Base-by-base conservation (phyloP, 2,329 filamentous ascomycete species). In the Alternaria tenuissima region DNA sequence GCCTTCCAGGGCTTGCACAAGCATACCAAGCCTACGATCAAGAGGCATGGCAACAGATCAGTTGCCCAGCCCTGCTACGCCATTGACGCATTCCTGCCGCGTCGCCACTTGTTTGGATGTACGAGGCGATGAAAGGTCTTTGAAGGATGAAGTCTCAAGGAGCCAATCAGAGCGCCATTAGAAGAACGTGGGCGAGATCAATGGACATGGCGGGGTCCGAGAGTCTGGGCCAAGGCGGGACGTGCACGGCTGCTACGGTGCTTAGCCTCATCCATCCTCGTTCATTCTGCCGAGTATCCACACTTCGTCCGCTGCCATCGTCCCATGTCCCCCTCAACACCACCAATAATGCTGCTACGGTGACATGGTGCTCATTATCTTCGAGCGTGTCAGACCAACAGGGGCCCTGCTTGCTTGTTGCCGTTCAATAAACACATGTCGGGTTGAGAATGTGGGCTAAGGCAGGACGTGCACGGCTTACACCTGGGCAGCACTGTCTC, bases 1-100 rank as follows among this genome's bases (percentile, higher is more conserved):
- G 66, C 52, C 43, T 56, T 38, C 8, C 20, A 36, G 34, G 61
- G 64, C 65, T 58, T 30, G 32, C 41, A 67, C 65, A 71, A 70
- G 67, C 68, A 59, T 8, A 42, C 52, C 52, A 67, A 67, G 64
- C 62, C 62, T 52, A 30, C 22, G 30, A 12, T 36, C 43, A 18
- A 49, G 32, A 52, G 36, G 53, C 58, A 57, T 60, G 61, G 55
- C 63, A 39, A 36, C 52, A 16, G 32, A 46, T 43, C 34, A n/a
- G 49, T 39, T 30, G 24, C 18, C 36, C 32, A 46, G 34, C 30
- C 24, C 18, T 16, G 26, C n/a, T 24, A n/a, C 46, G 61, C 58
- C 58, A 49, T 53, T 54, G 57, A 60, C 49, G 52, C 34, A 36
- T 24, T 22, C 32, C 28, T n/a, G 47, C 52, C 59, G 44, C 46